Conservation (phyloP, 495 filamentous ascomycete species). For the Hypomontagnella monticulosa region DNA sequence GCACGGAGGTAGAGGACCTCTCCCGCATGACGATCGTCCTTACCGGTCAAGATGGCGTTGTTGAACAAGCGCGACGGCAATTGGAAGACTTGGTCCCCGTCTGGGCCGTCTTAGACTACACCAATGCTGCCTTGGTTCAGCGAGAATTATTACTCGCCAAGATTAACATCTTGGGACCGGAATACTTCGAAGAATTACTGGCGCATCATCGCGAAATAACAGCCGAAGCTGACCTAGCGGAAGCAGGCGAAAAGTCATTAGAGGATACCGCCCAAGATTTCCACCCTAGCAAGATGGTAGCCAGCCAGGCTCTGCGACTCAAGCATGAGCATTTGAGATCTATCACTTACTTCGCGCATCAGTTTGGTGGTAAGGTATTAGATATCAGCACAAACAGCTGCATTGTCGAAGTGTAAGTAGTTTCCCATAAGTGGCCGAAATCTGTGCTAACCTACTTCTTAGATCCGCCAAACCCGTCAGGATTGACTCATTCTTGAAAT, state of each 20-base stretch:
- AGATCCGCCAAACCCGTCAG: constrained; percentile 92
- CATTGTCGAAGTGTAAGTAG: constrained; percentile 92
- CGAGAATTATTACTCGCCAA: constrained; percentile 96
- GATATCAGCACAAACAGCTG: constrained; percentile 98
- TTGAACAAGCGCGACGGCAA: constrained; percentile 96
- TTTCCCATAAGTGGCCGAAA: background rate
- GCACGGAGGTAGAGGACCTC: constrained; percentile 96
- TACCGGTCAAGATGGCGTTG: constrained; percentile 93
- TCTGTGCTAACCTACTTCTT: constrained; percentile 32
- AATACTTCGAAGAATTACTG: constrained; percentile 96
- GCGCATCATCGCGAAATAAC: constrained; percentile 88
- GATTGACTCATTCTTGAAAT: constrained; percentile 97
- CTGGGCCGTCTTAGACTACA: constrained; percentile 98
- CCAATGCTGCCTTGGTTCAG: constrained; percentile 90
- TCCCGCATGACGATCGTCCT: constrained; percentile 99
- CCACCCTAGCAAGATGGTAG: constrained; percentile 85
- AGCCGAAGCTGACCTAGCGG: constrained; percentile 47
- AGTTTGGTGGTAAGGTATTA: constrained; percentile 96
- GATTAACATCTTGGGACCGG: constrained; percentile 92
- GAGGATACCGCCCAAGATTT: constrained; percentile 68
- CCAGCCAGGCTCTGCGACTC: constrained; percentile 87
- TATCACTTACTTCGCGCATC: constrained; percentile 94
- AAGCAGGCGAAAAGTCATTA: constrained; percentile 48
- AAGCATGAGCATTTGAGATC: constrained; percentile 97
- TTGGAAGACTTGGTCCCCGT: constrained; percentile 96